These are phyloP conservation scores for Blastobotrys attinorum DNA, from an alignment of 805 yeast species.

Conservation along the genomic window DNA sequence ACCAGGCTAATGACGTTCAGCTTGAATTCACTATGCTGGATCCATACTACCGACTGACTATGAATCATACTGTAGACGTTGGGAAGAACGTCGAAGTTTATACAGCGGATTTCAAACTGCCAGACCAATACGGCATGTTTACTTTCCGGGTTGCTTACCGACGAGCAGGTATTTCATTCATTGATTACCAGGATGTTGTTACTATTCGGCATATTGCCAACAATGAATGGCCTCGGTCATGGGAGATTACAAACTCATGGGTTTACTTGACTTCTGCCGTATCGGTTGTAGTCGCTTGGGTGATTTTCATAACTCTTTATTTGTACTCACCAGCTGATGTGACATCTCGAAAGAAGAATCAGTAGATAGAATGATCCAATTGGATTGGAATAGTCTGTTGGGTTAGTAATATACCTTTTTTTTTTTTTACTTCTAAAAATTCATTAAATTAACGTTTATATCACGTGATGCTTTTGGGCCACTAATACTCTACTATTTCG, in stretches of 20 bases:
- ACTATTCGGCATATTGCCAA: slow-evolving; percentile 92
- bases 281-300: slow-evolving; percentile 68
- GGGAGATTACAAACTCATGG: slow-evolving; percentile 92
- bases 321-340: slow-evolving; percentile 30
- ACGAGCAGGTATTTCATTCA: slow-evolving; percentile 65
- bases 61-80: slow-evolving; percentile 40
- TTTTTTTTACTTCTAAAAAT: no score
- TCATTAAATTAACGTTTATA: no score
- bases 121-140: slow-evolving; percentile 97
- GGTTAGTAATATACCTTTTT: no score
- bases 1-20: slow-evolving; percentile 49
- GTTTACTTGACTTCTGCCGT: slow-evolving; percentile 69
- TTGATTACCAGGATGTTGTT: slow-evolving; percentile 59
- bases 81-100: slow-evolving; percentile 36
- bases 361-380: background rate
- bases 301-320: slow-evolving; percentile 64
- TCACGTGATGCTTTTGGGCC: no score
- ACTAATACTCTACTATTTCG: no score
- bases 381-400: no score
- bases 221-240: slow-evolving; percentile 88
- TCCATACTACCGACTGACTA: slow-evolving; percentile 80
- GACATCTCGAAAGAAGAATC: slow-evolving; percentile 1
- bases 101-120: slow-evolving; percentile 53
- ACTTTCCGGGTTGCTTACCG: slow-evolving; percentile 73
- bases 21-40: slow-evolving; percentile 84